Evolutionary conservation across 2,329 filamentous ascomycete genomes (phyloP).

Genomic region (Penicillium sp.): DNA sequence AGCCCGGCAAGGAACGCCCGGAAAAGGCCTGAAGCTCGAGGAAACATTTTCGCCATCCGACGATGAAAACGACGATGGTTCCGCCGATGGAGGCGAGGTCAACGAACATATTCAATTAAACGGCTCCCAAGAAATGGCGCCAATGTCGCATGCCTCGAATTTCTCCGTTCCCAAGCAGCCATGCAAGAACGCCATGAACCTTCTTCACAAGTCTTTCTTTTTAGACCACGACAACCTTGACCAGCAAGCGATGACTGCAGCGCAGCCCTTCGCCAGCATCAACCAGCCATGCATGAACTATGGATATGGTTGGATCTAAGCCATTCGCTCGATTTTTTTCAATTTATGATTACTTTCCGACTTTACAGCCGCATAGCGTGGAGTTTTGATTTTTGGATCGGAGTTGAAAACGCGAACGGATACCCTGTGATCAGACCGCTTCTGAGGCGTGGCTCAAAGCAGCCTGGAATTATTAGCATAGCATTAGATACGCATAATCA

Average conservation of each 20-base stretch:
- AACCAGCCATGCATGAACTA: slow-evolving; percentile 35
- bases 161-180: slow-evolving; percentile 17
- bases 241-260: slow-evolving; percentile 20
- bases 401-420: slow-evolving; percentile 26
- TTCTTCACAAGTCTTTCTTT: slow-evolving; percentile 35
- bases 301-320: slow-evolving; percentile 36
- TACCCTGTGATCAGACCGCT: slow-evolving; percentile 23
- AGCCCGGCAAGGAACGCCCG: slow-evolving; percentile 58
- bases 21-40: slow-evolving; percentile 76
- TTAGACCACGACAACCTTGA: slow-evolving; percentile 32
- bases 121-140: slow-evolving; percentile 2
- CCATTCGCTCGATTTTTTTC: slow-evolving; percentile 7
- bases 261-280: slow-evolving; percentile 29
- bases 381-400: slow-evolving; percentile 25
- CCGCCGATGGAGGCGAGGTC: slow-evolving; percentile 42
- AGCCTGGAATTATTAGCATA: slow-evolving; percentile 1
- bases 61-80: slow-evolving; percentile 58
- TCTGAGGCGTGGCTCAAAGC: neutral
- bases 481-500: neutral
- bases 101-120: slow-evolving; percentile 13
- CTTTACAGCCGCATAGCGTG: slow-evolving; percentile 34
- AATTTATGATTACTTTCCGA: slow-evolving; percentile 6
- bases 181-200: slow-evolving; percentile 24
- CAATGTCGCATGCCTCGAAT: slow-evolving; percentile 11
- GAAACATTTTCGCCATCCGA: slow-evolving; percentile 70